Conservation (phyloP, 768 basidiomycete genomes). For the Arthromyces matolae region DNA sequence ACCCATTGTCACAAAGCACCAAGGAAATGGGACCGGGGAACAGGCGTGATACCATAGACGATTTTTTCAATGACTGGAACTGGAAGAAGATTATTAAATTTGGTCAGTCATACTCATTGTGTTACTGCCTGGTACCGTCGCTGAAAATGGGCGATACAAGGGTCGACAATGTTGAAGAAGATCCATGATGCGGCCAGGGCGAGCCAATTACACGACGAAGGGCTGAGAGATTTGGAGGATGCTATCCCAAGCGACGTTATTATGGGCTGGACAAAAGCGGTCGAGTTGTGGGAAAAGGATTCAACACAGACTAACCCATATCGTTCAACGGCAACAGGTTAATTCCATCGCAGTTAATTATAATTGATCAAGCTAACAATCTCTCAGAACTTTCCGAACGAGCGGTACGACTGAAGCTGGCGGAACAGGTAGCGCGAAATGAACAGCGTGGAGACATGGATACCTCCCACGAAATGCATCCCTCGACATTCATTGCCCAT, state of each 20-base stretch:
- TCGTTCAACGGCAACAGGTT: not conserved
- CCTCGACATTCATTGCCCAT: not conserved
- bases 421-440: not conserved
- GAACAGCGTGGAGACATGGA: not conserved
- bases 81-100: not conserved
- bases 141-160: not conserved
- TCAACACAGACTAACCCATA: not conserved
- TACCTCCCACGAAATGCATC: not conserved
- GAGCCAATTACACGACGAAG: not conserved
- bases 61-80: too few species aligned
- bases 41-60: not conserved
- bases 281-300: not conserved
- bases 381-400: not conserved
- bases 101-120: not conserved
- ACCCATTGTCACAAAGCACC: constrained; percentile 15
- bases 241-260: not conserved
- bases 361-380: not conserved
- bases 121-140: not conserved
- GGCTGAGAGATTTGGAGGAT: not conserved
- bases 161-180: too few species aligned
- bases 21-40: constrained; percentile 24
- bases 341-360: not conserved
- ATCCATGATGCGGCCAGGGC: not conserved
- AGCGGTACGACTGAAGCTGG: too few species aligned
- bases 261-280: not conserved